phyloP scores from a whole-genome alignment of 139 green algal genomes.

The Closterium sp. region DNA sequence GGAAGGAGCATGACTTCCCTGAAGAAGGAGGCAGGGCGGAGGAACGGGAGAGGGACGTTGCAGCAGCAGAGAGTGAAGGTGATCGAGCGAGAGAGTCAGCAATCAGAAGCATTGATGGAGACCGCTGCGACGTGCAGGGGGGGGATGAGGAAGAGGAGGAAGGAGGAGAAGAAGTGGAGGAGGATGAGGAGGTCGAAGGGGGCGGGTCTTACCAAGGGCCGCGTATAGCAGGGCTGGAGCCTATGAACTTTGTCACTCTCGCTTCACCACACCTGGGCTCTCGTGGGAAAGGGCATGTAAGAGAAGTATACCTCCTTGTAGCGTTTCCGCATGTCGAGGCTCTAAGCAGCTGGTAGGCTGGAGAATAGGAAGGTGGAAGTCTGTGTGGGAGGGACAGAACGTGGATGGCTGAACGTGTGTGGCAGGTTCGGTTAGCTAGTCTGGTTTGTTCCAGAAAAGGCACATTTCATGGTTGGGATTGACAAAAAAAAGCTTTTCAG shows the following conservation, averaged over 20 bases:
- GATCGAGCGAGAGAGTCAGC: background rate
- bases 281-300: slow-evolving; percentile 24
- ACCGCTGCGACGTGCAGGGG: background rate
- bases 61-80: background rate
- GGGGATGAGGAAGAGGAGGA: background rate
- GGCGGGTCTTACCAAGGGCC: background rate
- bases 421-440: too few relatives aligned
- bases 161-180: background rate
- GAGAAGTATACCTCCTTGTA: background rate
- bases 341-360: too few relatives aligned
- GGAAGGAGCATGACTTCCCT: background rate
- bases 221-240: background rate
- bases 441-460: too few relatives aligned
- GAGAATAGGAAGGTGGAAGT: too few relatives aligned
- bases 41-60: background rate
- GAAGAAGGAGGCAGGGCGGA: background rate
- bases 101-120: background rate
- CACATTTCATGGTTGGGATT: too few relatives aligned
- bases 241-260: slow-evolving; percentile 46
- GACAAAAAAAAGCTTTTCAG: too few relatives aligned
- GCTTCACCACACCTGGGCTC: slow-evolving; percentile 45
- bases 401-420: too few relatives aligned
- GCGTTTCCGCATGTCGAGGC: too few relatives aligned
- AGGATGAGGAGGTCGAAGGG: background rate
- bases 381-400: too few relatives aligned